Conservation (phyloP, 768 basidiomycete genomes). For the Macrolepiota dolichaula region DNA sequence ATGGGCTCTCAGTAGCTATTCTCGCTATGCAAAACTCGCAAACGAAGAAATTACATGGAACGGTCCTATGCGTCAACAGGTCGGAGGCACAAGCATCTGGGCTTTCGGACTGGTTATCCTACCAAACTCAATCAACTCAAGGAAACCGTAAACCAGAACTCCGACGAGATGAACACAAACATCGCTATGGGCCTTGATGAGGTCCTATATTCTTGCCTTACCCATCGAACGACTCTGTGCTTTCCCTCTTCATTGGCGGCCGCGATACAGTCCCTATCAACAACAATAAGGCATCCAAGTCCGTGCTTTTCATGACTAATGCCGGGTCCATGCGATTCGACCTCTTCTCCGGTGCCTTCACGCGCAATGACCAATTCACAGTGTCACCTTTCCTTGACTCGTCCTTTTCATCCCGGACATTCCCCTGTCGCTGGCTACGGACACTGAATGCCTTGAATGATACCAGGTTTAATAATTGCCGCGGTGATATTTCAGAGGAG, state of each 20-base stretch:
- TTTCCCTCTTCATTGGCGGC: slow-evolving; percentile 58
- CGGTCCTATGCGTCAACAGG: slow-evolving; percentile 40
- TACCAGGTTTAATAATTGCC: slow-evolving; percentile 34
- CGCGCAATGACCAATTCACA: slow-evolving; percentile 78
- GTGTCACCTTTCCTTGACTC: slow-evolving; percentile 65
- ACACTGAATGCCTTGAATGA: slow-evolving; percentile 50
- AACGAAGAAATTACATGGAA: slow-evolving; percentile 41
- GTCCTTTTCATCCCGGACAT: slow-evolving; percentile 59
- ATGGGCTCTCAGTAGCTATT: slow-evolving; percentile 40
- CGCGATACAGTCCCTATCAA: slow-evolving; percentile 60
- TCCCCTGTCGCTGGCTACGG: slow-evolving; percentile 43
- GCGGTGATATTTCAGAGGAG: slow-evolving; percentile 24
- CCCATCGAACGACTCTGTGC: slow-evolving; percentile 55
- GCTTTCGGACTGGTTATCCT: slow-evolving; percentile 50
- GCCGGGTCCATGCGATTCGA: slow-evolving; percentile 66
- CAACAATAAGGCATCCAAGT: slow-evolving; percentile 56
- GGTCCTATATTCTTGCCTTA: too few relatives aligned
- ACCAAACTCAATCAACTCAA: slow-evolving; percentile 45
- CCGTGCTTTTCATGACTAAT: slow-evolving; percentile 64
- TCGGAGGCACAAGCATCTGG: slow-evolving; percentile 44
- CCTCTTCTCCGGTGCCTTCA: slow-evolving; percentile 67
- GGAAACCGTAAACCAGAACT: slow-evolving; percentile 38
- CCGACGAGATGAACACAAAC: slow-evolving; percentile 30
- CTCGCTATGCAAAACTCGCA: slow-evolving; percentile 39
- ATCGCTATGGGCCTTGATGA: too few relatives aligned